Base-by-base conservation (phyloP, 1,284 basidiomycete genomes). In the Pseudozyma tsukubaensis region DNA sequence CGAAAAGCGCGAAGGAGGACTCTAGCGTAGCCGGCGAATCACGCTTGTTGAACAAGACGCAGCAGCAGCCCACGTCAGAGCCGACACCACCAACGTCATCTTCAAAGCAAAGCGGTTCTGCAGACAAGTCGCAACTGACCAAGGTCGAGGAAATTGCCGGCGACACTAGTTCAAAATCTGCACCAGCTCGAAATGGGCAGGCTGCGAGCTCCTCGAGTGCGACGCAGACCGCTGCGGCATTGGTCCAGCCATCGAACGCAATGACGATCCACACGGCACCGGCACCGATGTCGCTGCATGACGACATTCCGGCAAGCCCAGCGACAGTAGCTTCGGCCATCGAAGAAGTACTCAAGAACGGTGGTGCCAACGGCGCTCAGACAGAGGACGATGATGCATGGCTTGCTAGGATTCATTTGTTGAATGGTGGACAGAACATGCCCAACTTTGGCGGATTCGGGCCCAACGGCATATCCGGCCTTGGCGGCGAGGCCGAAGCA, bases 401-500 rank as follows among this genome's bases (percentile, higher is more conserved):
- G 82, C 65, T 83, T 1, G 70, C 73, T 1, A 67, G 77, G 16
- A 82, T 83, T 21, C 74, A 78, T 32, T 54, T 83, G 51, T 57
- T 83, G 4, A 83, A 83, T 50, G 81, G 81, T 3, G 82, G 79
- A 6, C 70, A 79, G 45, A 74, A 75, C 44, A 68, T 72, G 70
- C 72, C 72, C 24, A 73, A 63, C 2, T 69, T 69, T 43, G 72
- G 65, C 13, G 63, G 70, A 16, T 64, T 67, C 32, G 72, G 65
- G 1, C 14, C 57, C 7, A 61, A 70, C n/a, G 59, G 68, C 37
- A 42, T 57, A 18, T 34, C 71, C 44, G 43, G 55, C 13, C 50
- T 56, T 8, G 59, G 49, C 42, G 57, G 54, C 37, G 72, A 76
- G 45, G 70, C 59, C 7, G 69, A 68, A 13, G 12, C 21, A 5